Percentiles rank a stretch among this genome's conserved stretches.
Conservation (phyloP, 805 yeast genomes). For the Scheffersomyces lignosus region DNA sequence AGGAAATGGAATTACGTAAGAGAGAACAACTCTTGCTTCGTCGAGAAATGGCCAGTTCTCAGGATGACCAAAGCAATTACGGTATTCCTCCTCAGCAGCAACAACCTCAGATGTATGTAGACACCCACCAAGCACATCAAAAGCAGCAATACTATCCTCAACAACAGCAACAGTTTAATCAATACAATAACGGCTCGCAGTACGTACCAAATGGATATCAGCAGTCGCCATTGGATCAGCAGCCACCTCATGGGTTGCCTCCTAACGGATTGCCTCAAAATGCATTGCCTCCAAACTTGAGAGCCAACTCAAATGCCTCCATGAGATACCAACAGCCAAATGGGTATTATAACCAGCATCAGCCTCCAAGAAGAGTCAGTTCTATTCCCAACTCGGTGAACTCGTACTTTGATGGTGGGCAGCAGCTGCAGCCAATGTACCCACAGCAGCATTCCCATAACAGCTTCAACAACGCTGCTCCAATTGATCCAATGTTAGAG, state of each 20-base stretch:
- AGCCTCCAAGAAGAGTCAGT: slow-evolving; percentile 19
- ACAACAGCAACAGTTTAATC: slow-evolving; percentile 2
- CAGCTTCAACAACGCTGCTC: slow-evolving; percentile 20
- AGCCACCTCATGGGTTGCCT: slow-evolving; percentile 33
- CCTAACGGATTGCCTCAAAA: slow-evolving; percentile 26
- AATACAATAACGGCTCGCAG: slow-evolving; percentile 1
- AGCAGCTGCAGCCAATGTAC: slow-evolving; percentile 15
- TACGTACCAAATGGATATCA: slow-evolving; percentile 1
- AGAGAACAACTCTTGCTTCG: slow-evolving; percentile 25
- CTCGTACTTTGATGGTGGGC: slow-evolving; percentile 14
- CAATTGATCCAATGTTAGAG: slow-evolving; percentile 26
- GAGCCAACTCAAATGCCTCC: slow-evolving; percentile 18
- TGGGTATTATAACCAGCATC: slow-evolving; percentile 18
- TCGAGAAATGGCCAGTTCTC: background rate
- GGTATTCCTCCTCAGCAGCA: background rate
- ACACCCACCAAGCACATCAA: no score
- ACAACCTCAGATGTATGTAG: background rate
- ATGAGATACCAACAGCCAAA: slow-evolving; percentile 15
- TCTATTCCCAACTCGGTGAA: slow-evolving; percentile 13
- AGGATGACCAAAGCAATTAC: background rate
- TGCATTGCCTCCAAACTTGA: slow-evolving; percentile 24
- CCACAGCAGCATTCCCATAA: slow-evolving; percentile 14
- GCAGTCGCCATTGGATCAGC: slow-evolving; percentile 21
- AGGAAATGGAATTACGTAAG: slow-evolving; percentile 24
- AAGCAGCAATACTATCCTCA: slow-evolving; percentile 1